These are phyloP conservation scores for Blastocystis sp. DNA, from an alignment of 352 stramenopile species.

Conservation along the genomic window DNA sequence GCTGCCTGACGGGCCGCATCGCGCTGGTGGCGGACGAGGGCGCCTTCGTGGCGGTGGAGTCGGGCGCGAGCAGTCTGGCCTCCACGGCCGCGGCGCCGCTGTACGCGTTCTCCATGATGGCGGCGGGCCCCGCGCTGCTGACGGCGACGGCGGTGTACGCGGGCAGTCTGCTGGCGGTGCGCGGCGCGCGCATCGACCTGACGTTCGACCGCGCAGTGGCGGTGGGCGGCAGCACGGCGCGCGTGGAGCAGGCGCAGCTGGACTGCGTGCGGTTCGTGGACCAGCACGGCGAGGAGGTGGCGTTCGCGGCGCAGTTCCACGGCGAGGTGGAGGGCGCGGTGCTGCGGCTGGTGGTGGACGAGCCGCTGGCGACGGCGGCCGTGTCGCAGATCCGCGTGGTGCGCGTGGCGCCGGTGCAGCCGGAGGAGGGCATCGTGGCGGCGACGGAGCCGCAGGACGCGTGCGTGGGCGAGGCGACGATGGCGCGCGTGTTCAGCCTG, in stretches of 20 bases:
- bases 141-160: slow-evolving; percentile 46
- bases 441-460: not conserved
- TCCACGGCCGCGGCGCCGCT: not conserved
- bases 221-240: not conserved
- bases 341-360: slow-evolving; percentile 38
- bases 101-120: slow-evolving; percentile 39
- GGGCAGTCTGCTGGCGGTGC: not conserved
- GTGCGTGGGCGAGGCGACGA: not conserved
- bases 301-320: slow-evolving; percentile 11
- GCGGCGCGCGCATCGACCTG: slow-evolving; percentile 22
- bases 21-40: slow-evolving; percentile 1
- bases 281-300: not conserved
- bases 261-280: not conserved
- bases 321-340: not conserved
- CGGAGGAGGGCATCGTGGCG: not conserved
- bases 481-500: slow-evolving; percentile 22
- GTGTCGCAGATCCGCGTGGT: slow-evolving; percentile 10
- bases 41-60: slow-evolving; percentile 3
- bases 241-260: not conserved
- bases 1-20: slow-evolving; percentile 10
- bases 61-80: not conserved
- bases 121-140: not conserved
- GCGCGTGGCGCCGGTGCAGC: not conserved
- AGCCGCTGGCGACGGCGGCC: not conserved
- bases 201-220: slow-evolving; percentile 22